Evolutionary conservation across 805 yeast species (phyloP), one percentile per base, ranked within the genome.

Genomic region (Wickerhamiella nectarea): DNA sequence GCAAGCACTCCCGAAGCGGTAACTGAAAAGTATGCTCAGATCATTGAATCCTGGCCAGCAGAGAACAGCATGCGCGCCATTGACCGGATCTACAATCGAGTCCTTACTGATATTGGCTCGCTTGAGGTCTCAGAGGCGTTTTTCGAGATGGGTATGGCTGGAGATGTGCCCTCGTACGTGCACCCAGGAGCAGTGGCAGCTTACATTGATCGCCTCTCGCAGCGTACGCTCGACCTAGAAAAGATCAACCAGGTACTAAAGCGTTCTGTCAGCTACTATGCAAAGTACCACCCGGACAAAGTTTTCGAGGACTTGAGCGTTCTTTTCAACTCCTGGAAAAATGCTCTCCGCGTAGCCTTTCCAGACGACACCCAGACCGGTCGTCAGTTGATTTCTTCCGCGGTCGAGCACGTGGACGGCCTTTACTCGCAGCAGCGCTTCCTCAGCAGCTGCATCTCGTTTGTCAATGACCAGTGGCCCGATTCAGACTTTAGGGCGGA

Each of bases 131-230:
- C 51, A 3, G 28, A 34, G 5, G 51, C 48, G 10, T 52, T 54
- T 21, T 53, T 48, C 15, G 51, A 48, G 25, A 41, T 51, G 26
- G 56, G 52, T 2, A 21, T 43, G 3, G 17, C 44, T 15, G 36
- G 39, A 8, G 49, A 45, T 24, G 15, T 11, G 43, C 25, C 50
- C 46, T 26, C 35, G 53, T 9, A 6, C 4, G 25, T 54, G 35
- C 58, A 54, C 34, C 58, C 58, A 25, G 41, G 50, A n/a, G 52
- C 58, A 5, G 53, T 48, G 3, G 47, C 53, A 6, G 34, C 40
- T n/a, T 54, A 47, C 38, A n/a, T 53, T 5, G 37, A 35, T 24
- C 46, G 39, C 11, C 31, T 21, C 49, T 42, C 44, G 34, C 24
- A 12, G 34, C 35, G 20, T 41, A 49, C 12, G 34, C 36, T 28